Evolutionary conservation across 75 land plant genomes (phyloP).

Genomic region (Ceratopteris richardii): DNA sequence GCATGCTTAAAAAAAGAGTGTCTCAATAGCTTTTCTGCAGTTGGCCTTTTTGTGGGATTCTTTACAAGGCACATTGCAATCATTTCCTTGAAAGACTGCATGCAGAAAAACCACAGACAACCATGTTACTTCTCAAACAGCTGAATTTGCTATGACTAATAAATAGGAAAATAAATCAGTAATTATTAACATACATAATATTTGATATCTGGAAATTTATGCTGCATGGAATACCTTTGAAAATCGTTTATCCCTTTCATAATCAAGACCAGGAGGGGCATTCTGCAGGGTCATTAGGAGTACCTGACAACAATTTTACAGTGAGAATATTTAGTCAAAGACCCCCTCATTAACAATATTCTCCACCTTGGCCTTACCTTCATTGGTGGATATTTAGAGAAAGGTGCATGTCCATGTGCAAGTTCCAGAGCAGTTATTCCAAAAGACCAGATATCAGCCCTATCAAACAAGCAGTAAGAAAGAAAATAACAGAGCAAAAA

Average conservation of each 20-base stretch:
- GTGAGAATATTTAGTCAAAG: too few relatives aligned
- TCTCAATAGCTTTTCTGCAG: slow-evolving; percentile 75
- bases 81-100: slow-evolving; percentile 94
- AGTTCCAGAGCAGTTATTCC: slow-evolving; percentile 97
- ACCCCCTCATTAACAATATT: too few relatives aligned
- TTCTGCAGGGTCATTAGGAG: slow-evolving; percentile 95
- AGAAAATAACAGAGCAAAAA: too few relatives aligned
- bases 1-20: slow-evolving; percentile 95
- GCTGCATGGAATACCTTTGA: too few relatives aligned
- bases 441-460: slow-evolving; percentile 99
- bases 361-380: slow-evolving; percentile 44
- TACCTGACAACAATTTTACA: too few relatives aligned
- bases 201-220: too few relatives aligned
- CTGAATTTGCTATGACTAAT: too few relatives aligned
- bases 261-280: slow-evolving; percentile 96
- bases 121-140: too few relatives aligned
- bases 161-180: too few relatives aligned
- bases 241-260: slow-evolving; percentile 77
- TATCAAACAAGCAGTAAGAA: slow-evolving; percentile 37
- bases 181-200: too few relatives aligned
- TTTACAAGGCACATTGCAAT: slow-evolving; percentile 94
- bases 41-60: slow-evolving; percentile 82
- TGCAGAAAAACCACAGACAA: neutral
- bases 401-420: slow-evolving; percentile 99
- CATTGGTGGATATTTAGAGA: slow-evolving; percentile 98